phyloP scores from a whole-genome alignment of 228 moss, liverwort and hornwort species.

The Sphagnum fallax region DNA sequence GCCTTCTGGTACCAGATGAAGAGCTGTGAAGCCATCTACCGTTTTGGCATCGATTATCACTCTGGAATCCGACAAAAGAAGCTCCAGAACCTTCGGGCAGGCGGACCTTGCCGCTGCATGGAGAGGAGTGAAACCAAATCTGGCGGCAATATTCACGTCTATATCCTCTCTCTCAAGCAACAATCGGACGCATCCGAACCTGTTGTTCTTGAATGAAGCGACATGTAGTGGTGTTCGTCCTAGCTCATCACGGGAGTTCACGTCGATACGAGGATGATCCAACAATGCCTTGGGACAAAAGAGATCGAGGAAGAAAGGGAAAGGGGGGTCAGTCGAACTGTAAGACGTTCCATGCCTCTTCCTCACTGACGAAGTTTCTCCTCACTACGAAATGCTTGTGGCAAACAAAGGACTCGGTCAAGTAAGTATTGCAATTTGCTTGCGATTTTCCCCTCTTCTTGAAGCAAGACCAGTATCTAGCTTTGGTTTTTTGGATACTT shows the following conservation, averaged over 20 bases:
- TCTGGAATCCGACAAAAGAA: conserved; percentile 23
- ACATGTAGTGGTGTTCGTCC: neutral
- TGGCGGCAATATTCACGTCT: conserved; percentile 28
- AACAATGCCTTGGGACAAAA: conserved; percentile 16
- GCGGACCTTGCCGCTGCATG: conserved; percentile 38
- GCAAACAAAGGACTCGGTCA: too few species aligned
- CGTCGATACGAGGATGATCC: conserved; percentile 26
- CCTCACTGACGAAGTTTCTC: too few species aligned
- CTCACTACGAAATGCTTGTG: too few species aligned
- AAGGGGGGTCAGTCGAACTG: too few species aligned
- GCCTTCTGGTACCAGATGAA: conserved; percentile 39
- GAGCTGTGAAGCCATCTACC: conserved; percentile 30
- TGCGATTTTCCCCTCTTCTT: too few species aligned
- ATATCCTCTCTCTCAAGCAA: conserved; percentile 25
- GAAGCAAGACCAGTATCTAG: too few species aligned
- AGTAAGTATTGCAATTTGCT: too few species aligned
- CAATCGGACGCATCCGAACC: conserved; percentile 28
- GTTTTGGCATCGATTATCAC: conserved; percentile 28
- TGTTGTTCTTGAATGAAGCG: too few species aligned
- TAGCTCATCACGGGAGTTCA: conserved; percentile 26
- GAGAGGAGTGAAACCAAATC: conserved; percentile 29
- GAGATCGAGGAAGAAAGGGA: too few species aligned
- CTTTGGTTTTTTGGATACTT: too few species aligned
- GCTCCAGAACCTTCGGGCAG: conserved; percentile 18
- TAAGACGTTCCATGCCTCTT: too few species aligned